phyloP scores from a whole-genome alignment of 176 grass and related monocot species.

The Bonia amplexicaulis region DNA sequence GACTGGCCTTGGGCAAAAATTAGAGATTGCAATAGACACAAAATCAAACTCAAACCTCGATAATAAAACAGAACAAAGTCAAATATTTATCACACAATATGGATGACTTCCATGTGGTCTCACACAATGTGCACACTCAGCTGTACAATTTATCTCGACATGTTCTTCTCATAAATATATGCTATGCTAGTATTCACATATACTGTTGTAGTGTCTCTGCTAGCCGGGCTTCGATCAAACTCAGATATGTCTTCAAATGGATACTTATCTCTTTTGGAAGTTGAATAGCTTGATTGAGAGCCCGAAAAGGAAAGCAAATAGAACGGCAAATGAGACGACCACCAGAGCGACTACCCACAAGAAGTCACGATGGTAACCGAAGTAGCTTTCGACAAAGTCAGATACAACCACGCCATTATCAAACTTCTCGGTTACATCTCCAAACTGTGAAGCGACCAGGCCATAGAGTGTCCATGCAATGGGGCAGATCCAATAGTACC shows the following conservation, averaged over 20 bases:
- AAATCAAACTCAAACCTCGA: too few species aligned
- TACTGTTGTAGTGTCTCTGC: not conserved
- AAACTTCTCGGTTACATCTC: slow-evolving; percentile 35
- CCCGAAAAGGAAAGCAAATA: slow-evolving; percentile 69
- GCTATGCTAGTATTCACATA: slow-evolving; percentile 5
- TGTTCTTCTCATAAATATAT: not conserved
- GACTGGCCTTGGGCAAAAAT: too few species aligned
- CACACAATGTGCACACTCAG: not conserved
- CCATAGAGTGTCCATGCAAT: slow-evolving; percentile 77
- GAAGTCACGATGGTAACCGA: slow-evolving; percentile 52
- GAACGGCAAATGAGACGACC: slow-evolving; percentile 35
- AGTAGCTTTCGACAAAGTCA: slow-evolving; percentile 52
- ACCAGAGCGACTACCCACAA: slow-evolving; percentile 47
- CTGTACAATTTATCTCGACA: not conserved
- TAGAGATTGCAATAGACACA: too few species aligned
- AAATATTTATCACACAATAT: too few species aligned
- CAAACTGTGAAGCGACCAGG: slow-evolving; percentile 64
- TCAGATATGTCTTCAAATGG: not conserved
- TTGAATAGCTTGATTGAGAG: slow-evolving; percentile 66
- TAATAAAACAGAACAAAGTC: too few species aligned
- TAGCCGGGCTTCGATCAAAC: not conserved
- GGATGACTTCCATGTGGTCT: too few species aligned
- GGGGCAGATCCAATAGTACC: slow-evolving; percentile 72
- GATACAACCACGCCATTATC: not conserved
- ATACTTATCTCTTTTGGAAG: slow-evolving; percentile 68